Percentiles rank a stretch among this genome's conserved stretches.
Conservation (phyloP, 2,329 filamentous ascomycete species). For the Colletotrichum somersetense region DNA sequence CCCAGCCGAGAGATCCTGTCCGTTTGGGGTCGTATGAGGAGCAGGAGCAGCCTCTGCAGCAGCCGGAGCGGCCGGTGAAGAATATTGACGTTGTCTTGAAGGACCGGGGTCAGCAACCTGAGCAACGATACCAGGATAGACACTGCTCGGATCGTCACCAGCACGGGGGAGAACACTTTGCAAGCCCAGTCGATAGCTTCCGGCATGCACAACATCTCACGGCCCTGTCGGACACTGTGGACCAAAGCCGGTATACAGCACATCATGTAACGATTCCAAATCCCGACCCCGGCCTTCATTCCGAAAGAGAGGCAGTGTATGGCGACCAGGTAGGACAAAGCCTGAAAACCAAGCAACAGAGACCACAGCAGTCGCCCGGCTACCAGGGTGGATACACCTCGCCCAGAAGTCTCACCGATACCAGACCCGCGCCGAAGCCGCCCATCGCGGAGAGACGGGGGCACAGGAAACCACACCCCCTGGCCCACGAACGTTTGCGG, state of each 20-base stretch:
- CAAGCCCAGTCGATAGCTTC: background rate
- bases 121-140: background rate
- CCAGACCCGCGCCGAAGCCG: background rate
- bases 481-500: background rate
- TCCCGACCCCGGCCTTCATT: background rate
- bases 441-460: conserved; percentile 2
- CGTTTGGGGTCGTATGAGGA: background rate
- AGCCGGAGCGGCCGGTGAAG: background rate
- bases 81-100: background rate
- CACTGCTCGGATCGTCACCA: background rate
- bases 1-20: background rate
- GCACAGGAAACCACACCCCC: background rate
- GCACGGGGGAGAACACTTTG: background rate
- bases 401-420: background rate
- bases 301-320: background rate
- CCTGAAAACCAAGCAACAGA: background rate
- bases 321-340: background rate
- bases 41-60: background rate
- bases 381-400: background rate
- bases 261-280: background rate
- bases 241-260: background rate
- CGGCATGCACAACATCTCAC: background rate
- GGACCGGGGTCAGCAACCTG: background rate
- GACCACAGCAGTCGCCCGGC: background rate
- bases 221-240: too few species aligned